These are phyloP conservation scores for Mycena kentingensis DNA, from an alignment of 768 basidiomycete species.

Conservation along the genomic window DNA sequence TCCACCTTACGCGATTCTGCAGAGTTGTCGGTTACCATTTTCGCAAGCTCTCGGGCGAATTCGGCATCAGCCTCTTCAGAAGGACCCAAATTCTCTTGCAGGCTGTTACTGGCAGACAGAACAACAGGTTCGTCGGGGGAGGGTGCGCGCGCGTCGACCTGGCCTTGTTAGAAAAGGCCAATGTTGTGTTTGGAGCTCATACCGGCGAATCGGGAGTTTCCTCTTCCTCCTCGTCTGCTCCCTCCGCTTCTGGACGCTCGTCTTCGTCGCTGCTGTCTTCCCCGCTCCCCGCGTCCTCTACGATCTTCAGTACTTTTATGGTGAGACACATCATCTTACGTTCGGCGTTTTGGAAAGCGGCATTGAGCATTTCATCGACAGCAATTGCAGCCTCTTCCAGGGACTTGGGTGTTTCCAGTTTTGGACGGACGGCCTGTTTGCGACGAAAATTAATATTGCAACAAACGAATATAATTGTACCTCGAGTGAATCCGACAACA, in stretches of 20 bases:
- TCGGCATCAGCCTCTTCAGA: constrained; percentile 90
- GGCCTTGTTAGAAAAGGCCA: background rate
- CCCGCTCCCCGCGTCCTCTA: constrained; percentile 52
- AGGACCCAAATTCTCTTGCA: constrained; percentile 75
- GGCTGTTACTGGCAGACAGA: constrained; percentile 53
- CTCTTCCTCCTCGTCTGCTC: constrained; percentile 69
- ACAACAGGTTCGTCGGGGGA: constrained; percentile 85
- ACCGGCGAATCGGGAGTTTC: constrained; percentile 59
- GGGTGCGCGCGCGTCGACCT: constrained; percentile 70
- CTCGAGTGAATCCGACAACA: constrained; percentile 93
- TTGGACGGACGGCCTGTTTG: constrained; percentile 81
- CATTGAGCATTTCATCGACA: constrained; percentile 87
- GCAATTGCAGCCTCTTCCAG: constrained; percentile 84
- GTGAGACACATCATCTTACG: constrained; percentile 38
- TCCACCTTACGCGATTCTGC: constrained; percentile 83
- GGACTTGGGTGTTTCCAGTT: constrained; percentile 65
- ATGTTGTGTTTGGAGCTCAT: background rate
- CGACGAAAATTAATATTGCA: background rate
- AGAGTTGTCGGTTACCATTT: constrained; percentile 88
- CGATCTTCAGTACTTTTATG: constrained; percentile 27
- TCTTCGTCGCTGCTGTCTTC: constrained; percentile 71
- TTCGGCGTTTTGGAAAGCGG: constrained; percentile 61
- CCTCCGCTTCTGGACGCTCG: constrained; percentile 45
- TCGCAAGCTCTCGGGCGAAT: constrained; percentile 94
- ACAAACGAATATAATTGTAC: constrained; percentile 39